These are phyloP conservation scores for Pyrrhoderma noxium DNA, from an alignment of 1,284 basidiomycete genomes.

Conservation along the genomic window DNA sequence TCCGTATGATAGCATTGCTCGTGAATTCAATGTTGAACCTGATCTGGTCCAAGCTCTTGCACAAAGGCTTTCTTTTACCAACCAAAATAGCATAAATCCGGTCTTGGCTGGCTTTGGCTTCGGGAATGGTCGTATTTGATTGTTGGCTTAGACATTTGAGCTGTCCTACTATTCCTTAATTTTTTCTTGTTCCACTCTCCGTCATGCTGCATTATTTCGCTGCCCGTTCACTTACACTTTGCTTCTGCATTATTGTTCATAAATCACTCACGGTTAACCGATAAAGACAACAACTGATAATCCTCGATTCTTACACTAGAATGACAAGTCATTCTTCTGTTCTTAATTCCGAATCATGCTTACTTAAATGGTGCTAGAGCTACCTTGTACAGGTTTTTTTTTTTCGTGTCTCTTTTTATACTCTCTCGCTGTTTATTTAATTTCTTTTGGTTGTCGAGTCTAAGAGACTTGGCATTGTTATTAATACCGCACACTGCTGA, in stretches of 20 bases:
- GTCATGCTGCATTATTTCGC: background rate
- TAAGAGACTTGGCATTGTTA: background rate
- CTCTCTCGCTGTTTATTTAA: no score
- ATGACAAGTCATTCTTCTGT: no score
- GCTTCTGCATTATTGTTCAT: background rate
- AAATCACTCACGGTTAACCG: no score
- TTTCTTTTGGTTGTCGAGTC: background rate
- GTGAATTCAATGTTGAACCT: conserved; percentile 66
- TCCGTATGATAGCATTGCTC: conserved; percentile 46
- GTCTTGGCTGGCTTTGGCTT: conserved; percentile 5
- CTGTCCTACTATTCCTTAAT: background rate
- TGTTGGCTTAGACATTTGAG: background rate
- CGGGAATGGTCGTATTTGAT: conserved; percentile 9
- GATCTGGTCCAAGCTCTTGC: conserved; percentile 61
- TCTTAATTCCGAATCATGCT: no score
- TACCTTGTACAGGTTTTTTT: no score
- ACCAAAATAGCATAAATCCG: conserved; percentile 2
- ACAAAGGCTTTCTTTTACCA: conserved; percentile 37
- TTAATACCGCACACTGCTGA: background rate
- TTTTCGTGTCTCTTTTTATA: no score
- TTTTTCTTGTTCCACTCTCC: background rate
- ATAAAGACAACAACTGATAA: no score
- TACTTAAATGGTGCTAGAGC: no score
- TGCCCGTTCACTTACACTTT: background rate
- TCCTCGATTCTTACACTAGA: no score